Conservation (phyloP, 352 stramenopile species). For the Elongisporangium prolatum region DNA sequence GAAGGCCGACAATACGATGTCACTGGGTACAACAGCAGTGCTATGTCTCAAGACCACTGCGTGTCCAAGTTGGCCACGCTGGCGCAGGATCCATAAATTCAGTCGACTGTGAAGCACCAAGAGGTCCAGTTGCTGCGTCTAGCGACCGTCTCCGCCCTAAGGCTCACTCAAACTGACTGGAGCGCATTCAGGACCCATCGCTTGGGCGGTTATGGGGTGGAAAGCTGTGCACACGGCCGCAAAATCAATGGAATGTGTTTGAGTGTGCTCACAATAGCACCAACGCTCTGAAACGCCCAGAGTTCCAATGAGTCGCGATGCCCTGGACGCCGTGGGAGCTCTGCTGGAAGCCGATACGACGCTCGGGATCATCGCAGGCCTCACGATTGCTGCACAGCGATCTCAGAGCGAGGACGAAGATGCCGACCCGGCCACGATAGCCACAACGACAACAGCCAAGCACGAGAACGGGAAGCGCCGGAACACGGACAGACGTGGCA, state of each 20-base stretch:
- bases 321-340: conserved; percentile 18
- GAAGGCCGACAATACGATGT: background rate
- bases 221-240: too few species aligned
- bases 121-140: background rate
- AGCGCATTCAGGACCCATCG: background rate
- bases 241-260: background rate
- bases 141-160: background rate
- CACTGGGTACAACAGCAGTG: background rate
- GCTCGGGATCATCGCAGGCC: conserved; percentile 47
- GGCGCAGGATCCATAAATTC: background rate
- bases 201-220: background rate
- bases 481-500: conserved; percentile 4
- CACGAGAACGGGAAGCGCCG: conserved; percentile 5
- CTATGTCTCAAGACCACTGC: background rate
- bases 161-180: background rate
- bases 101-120: background rate
- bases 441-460: conserved; percentile 2
- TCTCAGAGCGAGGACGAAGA: conserved; percentile 25
- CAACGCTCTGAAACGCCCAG: too few species aligned
- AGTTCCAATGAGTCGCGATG: background rate
- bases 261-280: background rate
- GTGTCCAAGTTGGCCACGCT: background rate
- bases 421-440: conserved; percentile 5
- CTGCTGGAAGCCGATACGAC: conserved; percentile 38
- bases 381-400: conserved; percentile 39